Base-by-base conservation (phyloP, 2,329 filamentous ascomycete species). In the Xylariaceae sp. region DNA sequence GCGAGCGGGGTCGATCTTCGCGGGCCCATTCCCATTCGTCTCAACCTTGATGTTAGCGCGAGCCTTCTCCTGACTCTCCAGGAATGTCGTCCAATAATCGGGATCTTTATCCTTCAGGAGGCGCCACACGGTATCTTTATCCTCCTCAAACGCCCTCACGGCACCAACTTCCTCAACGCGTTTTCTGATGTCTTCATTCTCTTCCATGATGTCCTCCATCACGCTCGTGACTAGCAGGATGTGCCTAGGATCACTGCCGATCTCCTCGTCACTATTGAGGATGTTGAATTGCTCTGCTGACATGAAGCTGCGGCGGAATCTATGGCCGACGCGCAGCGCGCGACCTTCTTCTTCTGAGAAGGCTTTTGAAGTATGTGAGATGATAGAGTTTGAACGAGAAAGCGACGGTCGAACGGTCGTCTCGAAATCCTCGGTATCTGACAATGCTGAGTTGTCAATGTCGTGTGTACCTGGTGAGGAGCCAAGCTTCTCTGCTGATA, bases 11-110 rank as follows among this genome's bases (percentile, higher is more conserved):
- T 50, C 45, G n/a, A 44, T 38, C 45, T 55, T 58, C 6, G 45
- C 16, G n/a, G n/a, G n/a, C n/a, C n/a, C n/a, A n/a, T n/a, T n/a
- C 3, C 42, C 54, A 27, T 48, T 54, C 22, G 56, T 47, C 6
- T 53, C 54, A 33, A 66, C 54, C 41, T 65, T 67, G 17, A 76
- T 71, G 54, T 82, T 82, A 10, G 73, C 75, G 45, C 72, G 67
- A 5, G 78, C 76, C 64, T 80, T 80, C 57, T 77, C 69, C 65
- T 83, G 80, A 29, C 75, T 71, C 64, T 85, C 79, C 20, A 77
- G 73, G 58, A 90, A 80, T 6, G 68, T 67, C 40, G 77, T 75
- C 76, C 86, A 80, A 62, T 85, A 75, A 50, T 82, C 78, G 0
- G 82, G 80, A 52, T 89, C 86, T 22, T 76, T 74, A 5, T 78